Conservation (phyloP, 345 rosid genomes). For the Lepidium didymum region DNA sequence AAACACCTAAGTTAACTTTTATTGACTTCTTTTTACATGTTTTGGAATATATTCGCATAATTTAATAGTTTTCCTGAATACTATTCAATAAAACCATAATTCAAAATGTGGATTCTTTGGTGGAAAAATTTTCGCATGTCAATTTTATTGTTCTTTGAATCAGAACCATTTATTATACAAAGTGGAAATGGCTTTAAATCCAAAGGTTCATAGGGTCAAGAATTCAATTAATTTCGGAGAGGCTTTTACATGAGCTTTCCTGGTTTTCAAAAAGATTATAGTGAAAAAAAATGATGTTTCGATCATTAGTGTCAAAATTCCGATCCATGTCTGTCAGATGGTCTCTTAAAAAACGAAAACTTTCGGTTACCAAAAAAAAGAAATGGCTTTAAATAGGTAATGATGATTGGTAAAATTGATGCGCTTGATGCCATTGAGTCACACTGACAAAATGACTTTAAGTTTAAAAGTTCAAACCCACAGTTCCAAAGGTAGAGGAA, state of each 20-base stretch:
- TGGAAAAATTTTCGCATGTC: background rate
- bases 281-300: too few relatives aligned
- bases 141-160: background rate
- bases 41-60: background rate
- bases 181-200: too few relatives aligned
- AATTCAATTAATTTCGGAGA: too few relatives aligned
- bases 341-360: too few relatives aligned
- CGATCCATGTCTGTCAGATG: too few relatives aligned
- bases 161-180: too few relatives aligned
- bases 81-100: background rate
- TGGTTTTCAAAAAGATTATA: too few relatives aligned
- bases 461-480: slow-evolving; percentile 21
- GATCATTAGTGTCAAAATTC: too few relatives aligned
- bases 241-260: too few relatives aligned
- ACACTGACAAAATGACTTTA: slow-evolving; percentile 23
- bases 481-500: slow-evolving; percentile 35
- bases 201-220: too few relatives aligned
- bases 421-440: slow-evolving; percentile 1
- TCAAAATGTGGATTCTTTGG: background rate
- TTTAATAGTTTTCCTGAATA: background rate
- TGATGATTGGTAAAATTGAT: background rate
- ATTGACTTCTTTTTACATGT: background rate
- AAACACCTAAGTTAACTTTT: background rate
- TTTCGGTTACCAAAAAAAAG: too few relatives aligned
- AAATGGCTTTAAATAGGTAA: background rate